Conservation (phyloP, 768 basidiomycete genomes). For the Naganishia antarctica region DNA sequence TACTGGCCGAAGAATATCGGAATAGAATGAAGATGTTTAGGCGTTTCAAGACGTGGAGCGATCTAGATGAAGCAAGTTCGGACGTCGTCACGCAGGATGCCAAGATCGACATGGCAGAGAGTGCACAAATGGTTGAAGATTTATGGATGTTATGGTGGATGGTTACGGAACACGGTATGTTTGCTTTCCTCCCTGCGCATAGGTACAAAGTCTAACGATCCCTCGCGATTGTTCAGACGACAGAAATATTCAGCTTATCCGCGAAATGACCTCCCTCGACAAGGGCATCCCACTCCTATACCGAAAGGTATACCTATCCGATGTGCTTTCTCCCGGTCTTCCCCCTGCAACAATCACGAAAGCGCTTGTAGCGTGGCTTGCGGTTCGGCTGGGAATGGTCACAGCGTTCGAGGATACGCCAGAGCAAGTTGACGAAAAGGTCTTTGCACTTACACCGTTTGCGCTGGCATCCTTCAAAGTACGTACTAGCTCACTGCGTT, state of each 20-base stretch:
- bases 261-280: conserved; percentile 37
- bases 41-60: conserved; percentile 30
- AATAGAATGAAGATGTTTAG: conserved; percentile 34
- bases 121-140: conserved; percentile 32
- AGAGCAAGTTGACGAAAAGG: conserved; percentile 49
- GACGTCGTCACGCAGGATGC: not conserved
- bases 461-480: conserved; percentile 52
- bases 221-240: conserved; percentile 30
- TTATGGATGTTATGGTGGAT: conserved; percentile 47
- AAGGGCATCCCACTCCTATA: conserved; percentile 43
- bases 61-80: not conserved
- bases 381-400: conserved; percentile 33
- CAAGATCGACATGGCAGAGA: conserved; percentile 22
- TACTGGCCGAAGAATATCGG: conserved; percentile 43
- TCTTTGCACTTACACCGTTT: conserved; percentile 51
- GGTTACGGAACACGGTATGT: conserved; percentile 44
- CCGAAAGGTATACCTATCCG: conserved; percentile 42
- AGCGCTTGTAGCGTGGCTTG: conserved; percentile 45
- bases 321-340: conserved; percentile 49
- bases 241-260: conserved; percentile 39
- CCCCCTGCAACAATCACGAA: conserved; percentile 44
- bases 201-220: conserved; percentile 2
- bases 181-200: not conserved
- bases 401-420: conserved; percentile 35
- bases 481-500: not conserved